These are phyloP conservation scores for Penicillium frequentans DNA, from an alignment of 2,329 filamentous ascomycete species.

Conservation along the genomic window DNA sequence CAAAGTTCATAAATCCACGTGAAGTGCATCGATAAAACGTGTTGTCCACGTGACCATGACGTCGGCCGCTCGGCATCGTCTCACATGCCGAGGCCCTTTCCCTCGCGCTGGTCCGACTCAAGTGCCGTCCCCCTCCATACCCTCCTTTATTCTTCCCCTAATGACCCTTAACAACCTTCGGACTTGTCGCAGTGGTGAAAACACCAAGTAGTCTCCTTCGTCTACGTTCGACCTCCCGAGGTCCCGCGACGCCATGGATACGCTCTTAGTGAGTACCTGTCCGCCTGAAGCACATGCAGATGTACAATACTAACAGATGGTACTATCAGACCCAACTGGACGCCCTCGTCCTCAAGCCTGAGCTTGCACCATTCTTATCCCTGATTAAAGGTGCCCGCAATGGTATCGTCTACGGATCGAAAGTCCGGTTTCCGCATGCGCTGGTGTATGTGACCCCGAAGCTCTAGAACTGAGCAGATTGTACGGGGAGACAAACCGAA, in stretches of 20 bases:
- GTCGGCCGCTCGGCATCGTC: constrained; percentile 27
- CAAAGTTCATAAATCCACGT: not conserved
- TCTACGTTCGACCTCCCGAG: constrained; percentile 25
- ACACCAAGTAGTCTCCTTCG: constrained; percentile 11
- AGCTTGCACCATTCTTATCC: constrained; percentile 79
- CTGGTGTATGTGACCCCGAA: constrained; percentile 63
- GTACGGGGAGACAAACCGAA: constrained; percentile 7
- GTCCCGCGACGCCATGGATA: constrained; percentile 35
- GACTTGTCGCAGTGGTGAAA: constrained; percentile 10
- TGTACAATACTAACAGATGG: constrained; percentile 1
- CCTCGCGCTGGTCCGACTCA: constrained; percentile 22
- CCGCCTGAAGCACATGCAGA: constrained; percentile 12
- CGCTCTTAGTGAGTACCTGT: constrained; percentile 29
- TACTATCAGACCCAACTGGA: constrained; percentile 65
- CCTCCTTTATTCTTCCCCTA: constrained; percentile 7
- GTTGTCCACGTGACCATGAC: constrained; percentile 35
- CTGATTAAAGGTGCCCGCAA: constrained; percentile 93
- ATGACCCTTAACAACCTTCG: constrained; percentile 9
- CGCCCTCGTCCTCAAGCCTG: constrained; percentile 75
- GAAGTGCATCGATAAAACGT: not conserved
- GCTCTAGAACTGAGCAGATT: not conserved
- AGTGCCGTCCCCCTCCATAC: constrained; percentile 13
- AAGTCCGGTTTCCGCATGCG: constrained; percentile 97
- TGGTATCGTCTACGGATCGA: constrained; percentile 93
- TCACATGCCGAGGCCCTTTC: constrained; percentile 44